phyloP scores from a whole-genome alignment of 306 rosid genomes.

The Glycine soja region DNA sequence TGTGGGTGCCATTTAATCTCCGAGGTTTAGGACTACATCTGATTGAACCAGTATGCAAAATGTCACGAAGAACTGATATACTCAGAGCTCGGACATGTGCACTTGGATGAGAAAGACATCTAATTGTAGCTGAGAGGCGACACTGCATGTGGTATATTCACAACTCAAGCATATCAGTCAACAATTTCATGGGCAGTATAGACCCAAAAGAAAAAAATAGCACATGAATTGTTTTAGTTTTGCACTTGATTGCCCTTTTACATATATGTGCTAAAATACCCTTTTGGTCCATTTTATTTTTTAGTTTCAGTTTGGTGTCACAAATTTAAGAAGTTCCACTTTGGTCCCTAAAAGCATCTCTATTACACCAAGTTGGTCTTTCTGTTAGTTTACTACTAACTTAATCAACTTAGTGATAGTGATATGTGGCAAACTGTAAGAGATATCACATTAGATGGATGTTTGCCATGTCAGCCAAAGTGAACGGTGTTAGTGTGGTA shows the following conservation, averaged over 20 bases:
- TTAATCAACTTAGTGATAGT: no score
- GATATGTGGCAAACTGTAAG: no score
- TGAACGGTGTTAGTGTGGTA: no score
- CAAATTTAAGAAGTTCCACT: no score
- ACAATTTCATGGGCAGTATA: not conserved
- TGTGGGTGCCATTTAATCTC: constrained; percentile 55
- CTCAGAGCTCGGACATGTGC: constrained; percentile 90
- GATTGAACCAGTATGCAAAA: constrained; percentile 67
- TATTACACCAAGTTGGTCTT: no score
- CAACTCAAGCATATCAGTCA: constrained; percentile 43
- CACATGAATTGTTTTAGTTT: not conserved
- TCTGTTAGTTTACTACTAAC: no score
- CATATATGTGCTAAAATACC: no score
- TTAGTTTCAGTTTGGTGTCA: no score
- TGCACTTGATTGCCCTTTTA: not conserved
- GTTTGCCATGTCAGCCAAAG: no score
- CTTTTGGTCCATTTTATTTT: no score
- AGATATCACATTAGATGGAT: no score
- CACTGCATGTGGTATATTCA: constrained; percentile 65
- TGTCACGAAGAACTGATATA: constrained; percentile 89
- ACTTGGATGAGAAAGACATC: constrained; percentile 92
- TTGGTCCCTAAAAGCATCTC: no score
- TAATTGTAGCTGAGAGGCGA: constrained; percentile 81
- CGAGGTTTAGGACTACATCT: constrained; percentile 59
- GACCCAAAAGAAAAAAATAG: not conserved